Evolutionary conservation across 2,329 filamentous ascomycete genomes (phyloP), one percentile per base, ranked within the genome.

Genomic region (Xylariaceae sp.): DNA sequence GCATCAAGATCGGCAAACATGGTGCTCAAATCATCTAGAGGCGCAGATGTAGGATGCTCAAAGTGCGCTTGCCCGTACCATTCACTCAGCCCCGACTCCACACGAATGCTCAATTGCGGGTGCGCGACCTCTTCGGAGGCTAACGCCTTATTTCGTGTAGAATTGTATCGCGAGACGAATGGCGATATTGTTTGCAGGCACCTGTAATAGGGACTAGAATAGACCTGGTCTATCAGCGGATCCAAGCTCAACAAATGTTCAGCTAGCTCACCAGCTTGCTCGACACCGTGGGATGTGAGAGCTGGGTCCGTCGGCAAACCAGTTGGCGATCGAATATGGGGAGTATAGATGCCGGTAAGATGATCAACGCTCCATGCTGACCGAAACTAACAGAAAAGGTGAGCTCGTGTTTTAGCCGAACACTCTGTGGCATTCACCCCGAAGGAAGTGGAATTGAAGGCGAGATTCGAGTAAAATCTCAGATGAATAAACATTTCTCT

Each of bases 1-100:
- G 72, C 69, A 56, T 85, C 79, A 42, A 84, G 75, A 32, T 80
- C 71, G 32, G 85, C 84, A 69, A 96, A 95, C 60, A 89, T 79
- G 26, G 70, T 70, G 57, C 80, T 79, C 57, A 99, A 78, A 35
- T 80, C 74, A 31, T 76, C 64, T 11, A 85, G 74, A 3, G 80
- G 72, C 2, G 90, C 89, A 2, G 92, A 90, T 12, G 80, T 78
- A 0, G 94, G 94, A 66, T 97, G 94, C 52, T 88, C 80, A 71
- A 96, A 96, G 56, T 84, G 84, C 12, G 91, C 90, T 47, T 83
- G 79, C 30, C 94, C 94, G 70, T 94, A 97, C 87, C 94, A 97
- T 75, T 99, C 94, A 58, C 89, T 86, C 40, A 85, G 65, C 9
- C 81, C 81, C 53, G 75, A 72, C 63, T 86, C 83, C 47, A 76